A percentile compares a stretch with the other conserved stretches of the same genome.
Conservation (phyloP, 768 basidiomycete genomes). For the Ramaria sp. region DNA sequence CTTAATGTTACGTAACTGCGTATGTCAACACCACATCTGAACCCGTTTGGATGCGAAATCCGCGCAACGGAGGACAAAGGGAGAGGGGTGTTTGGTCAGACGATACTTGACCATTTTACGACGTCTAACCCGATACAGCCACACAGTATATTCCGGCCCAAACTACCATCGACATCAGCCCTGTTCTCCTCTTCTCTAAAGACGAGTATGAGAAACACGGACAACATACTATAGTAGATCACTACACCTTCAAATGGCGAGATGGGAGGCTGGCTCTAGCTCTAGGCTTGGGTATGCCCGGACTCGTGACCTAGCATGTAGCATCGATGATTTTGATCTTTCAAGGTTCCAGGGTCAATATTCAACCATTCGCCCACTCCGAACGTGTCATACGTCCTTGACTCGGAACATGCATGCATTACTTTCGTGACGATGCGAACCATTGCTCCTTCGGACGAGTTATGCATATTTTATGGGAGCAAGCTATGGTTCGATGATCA, state of each 20-base stretch:
- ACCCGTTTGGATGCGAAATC: slow-evolving; percentile 4
- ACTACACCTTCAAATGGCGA: slow-evolving; percentile 69
- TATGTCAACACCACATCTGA: slow-evolving; percentile 1
- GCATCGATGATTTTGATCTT: background rate
- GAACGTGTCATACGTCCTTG: slow-evolving; percentile 58
- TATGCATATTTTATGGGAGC: slow-evolving; percentile 70
- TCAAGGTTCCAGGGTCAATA: slow-evolving; percentile 47
- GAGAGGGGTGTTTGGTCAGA: slow-evolving; percentile 54
- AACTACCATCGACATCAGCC: slow-evolving; percentile 74
- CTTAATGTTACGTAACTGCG: background rate
- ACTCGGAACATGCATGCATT: slow-evolving; percentile 46
- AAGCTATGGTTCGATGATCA: slow-evolving; percentile 49
- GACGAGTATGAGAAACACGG: slow-evolving; percentile 63
- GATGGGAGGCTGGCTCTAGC: slow-evolving; percentile 70
- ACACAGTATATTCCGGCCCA: slow-evolving; percentile 42
- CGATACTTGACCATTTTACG: background rate
- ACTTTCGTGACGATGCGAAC: slow-evolving; percentile 45
- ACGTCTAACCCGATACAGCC: slow-evolving; percentile 25
- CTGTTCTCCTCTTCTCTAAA: slow-evolving; percentile 65
- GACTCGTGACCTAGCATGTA: background rate
- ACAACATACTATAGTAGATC: slow-evolving; percentile 53
- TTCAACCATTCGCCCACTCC: slow-evolving; percentile 70
- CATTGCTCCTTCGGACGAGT: slow-evolving; percentile 54
- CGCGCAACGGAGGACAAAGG: slow-evolving; percentile 33
- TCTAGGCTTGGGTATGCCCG: slow-evolving; percentile 54